Percentiles rank a stretch among this genome's conserved stretches.
Evolutionary conservation across 257 asterid species (phyloP).

Genomic region (Solanum clarkiae): DNA sequence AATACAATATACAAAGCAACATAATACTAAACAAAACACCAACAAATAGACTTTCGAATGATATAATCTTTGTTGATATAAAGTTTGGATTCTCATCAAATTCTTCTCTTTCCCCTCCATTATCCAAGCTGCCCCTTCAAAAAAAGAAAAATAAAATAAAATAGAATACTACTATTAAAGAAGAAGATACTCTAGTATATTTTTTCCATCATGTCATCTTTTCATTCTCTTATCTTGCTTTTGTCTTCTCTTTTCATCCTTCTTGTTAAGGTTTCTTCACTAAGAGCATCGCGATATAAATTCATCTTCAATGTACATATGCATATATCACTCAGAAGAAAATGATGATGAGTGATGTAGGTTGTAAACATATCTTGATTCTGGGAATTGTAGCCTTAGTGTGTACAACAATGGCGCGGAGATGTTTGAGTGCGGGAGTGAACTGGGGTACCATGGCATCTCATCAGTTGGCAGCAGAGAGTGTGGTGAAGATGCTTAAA

Average conservation of each 20-base stretch:
- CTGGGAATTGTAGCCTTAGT: background rate
- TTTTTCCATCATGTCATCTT: slow-evolving; percentile 30
- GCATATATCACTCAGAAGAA: background rate
- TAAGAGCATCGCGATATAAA: background rate
- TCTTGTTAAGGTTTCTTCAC: background rate
- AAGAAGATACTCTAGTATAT: background rate
- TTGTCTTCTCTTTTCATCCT: background rate
- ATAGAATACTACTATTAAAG: background rate
- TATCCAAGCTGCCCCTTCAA: background rate
- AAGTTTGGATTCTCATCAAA: background rate
- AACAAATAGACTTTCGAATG: background rate
- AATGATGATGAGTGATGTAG: background rate
- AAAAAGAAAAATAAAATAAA: background rate
- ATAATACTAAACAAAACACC: background rate
- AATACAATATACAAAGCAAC: background rate
- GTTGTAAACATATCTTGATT: background rate
- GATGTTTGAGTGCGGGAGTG: slow-evolving; percentile 45
- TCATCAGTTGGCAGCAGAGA: slow-evolving; percentile 41
- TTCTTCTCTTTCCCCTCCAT: background rate
- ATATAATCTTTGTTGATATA: background rate
- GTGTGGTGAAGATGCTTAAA: slow-evolving; percentile 56
- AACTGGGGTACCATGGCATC: slow-evolving; percentile 94
- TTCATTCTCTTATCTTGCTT: background rate
- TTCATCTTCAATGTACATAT: background rate
- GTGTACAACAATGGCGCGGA: background rate